Conservation (phyloP, 139 green algal genomes). For the Astrephomene gubernaculifera region DNA sequence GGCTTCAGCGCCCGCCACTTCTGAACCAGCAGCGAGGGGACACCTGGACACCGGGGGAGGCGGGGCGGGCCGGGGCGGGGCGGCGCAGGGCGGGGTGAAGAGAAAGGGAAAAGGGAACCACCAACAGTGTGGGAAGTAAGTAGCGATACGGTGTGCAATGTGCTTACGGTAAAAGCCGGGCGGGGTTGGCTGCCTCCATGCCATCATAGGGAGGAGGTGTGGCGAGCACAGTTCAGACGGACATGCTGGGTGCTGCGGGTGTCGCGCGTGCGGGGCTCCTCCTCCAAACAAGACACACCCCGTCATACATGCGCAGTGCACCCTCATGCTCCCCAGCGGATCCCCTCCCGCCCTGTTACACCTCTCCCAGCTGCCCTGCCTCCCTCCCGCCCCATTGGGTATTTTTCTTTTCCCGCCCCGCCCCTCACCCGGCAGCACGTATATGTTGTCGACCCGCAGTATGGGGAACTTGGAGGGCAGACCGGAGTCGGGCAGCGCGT, state of each 20-base stretch:
- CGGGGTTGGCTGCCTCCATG: too few relatives aligned
- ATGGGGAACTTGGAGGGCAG: constrained; percentile 79
- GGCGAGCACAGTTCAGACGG: too few relatives aligned
- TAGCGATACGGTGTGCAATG: too few relatives aligned
- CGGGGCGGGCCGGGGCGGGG: not conserved
- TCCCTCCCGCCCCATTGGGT: not conserved
- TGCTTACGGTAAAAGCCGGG: too few relatives aligned
- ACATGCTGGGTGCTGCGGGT: too few relatives aligned
- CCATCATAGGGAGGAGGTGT: too few relatives aligned
- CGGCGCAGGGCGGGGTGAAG: too few relatives aligned
- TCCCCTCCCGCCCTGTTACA: not conserved
- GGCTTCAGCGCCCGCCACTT: constrained; percentile 76
- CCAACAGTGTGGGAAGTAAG: too few relatives aligned
- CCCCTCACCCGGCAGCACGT: constrained; percentile 78
- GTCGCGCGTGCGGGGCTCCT: too few relatives aligned
- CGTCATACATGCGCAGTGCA: too few relatives aligned
- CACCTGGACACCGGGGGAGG: constrained; percentile 60
- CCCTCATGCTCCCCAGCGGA: not conserved
- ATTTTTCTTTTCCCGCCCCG: not conserved
- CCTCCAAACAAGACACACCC: too few relatives aligned
- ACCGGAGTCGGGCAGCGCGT: constrained; percentile 44
- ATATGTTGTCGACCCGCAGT: constrained; percentile 83
- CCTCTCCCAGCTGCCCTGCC: not conserved
- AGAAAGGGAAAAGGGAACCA: not conserved
- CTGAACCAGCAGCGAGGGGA: constrained; percentile 77